These are phyloP conservation scores for Chaetomiaceae sp. DNA, from an alignment of 2,329 filamentous ascomycete genomes.

Conservation along the genomic window DNA sequence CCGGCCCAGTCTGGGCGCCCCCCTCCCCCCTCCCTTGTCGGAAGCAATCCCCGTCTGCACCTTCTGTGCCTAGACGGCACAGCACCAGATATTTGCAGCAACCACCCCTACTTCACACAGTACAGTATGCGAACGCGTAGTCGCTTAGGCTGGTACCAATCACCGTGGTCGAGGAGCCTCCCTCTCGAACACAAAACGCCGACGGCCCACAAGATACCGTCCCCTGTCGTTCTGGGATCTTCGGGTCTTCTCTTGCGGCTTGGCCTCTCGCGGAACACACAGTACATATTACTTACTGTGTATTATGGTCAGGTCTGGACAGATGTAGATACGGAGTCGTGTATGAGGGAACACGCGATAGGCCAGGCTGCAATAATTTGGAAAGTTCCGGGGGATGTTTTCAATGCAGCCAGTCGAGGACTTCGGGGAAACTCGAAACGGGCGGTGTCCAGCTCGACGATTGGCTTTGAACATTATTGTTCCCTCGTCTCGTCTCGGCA, in stretches of 20 bases:
- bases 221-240: not conserved
- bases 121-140: not conserved
- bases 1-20: too few species aligned
- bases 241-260: too few species aligned
- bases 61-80: conserved; percentile 10
- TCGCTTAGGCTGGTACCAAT: conserved; percentile 4
- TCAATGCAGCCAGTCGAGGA: not conserved
- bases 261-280: not conserved
- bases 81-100: conserved; percentile 5
- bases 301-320: not conserved
- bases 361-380: not conserved
- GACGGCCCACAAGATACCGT: not conserved
- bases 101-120: too few species aligned
- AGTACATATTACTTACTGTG: too few species aligned
- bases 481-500: conserved; percentile 8
- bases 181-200: not conserved
- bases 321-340: too few species aligned
- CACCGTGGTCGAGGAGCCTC: not conserved
- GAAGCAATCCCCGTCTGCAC: conserved; percentile 14
- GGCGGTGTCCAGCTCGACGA: not conserved
- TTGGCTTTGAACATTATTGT: too few species aligned
- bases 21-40: conserved; percentile 4
- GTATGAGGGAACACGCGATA: not conserved
- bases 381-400: not conserved
- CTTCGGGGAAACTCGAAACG: not conserved